These are phyloP conservation scores for Pyrenophora tritici-repentis DNA, from an alignment of 2,329 filamentous ascomycete genomes.

Conservation along the genomic window DNA sequence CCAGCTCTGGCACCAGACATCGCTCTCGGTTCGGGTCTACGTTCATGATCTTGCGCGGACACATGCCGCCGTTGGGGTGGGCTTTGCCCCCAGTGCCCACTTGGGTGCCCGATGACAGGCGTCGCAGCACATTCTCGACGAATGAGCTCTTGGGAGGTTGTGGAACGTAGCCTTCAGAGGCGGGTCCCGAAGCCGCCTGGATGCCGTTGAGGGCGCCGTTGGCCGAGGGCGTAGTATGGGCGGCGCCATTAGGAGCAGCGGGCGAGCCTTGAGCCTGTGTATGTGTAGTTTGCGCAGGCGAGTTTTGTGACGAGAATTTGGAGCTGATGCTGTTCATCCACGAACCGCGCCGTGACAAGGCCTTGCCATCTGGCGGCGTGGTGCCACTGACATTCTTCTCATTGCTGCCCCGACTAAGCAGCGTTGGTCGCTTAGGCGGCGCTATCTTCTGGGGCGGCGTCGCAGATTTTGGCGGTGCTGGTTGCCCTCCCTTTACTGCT, in stretches of 20 bases:
- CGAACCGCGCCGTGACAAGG: constrained; percentile 65
- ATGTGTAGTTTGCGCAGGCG: constrained; percentile 40
- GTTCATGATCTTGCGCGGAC: constrained; percentile 82
- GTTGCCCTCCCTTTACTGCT: constrained; percentile 1
- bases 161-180: constrained; percentile 67
- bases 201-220: constrained; percentile 49
- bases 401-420: constrained; percentile 50
- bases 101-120: constrained; percentile 69
- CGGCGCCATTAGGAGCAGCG: constrained; percentile 49
- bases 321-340: constrained; percentile 95
- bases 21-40: constrained; percentile 79
- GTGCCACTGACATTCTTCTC: constrained; percentile 41
- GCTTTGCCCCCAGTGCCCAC: constrained; percentile 56
- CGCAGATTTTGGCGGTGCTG: neutral
- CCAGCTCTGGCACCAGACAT: constrained; percentile 78
- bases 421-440: constrained; percentile 45
- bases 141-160: constrained; percentile 79
- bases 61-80: constrained; percentile 68
- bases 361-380: constrained; percentile 38
- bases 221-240: constrained; percentile 58
- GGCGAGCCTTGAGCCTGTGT: constrained; percentile 42
- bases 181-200: constrained; percentile 39
- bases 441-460: constrained; percentile 35
- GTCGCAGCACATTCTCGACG: constrained; percentile 77
- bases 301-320: constrained; percentile 74